phyloP scores from a whole-genome alignment of 768 basidiomycete species.

The Thelephora aurantiotincta region DNA sequence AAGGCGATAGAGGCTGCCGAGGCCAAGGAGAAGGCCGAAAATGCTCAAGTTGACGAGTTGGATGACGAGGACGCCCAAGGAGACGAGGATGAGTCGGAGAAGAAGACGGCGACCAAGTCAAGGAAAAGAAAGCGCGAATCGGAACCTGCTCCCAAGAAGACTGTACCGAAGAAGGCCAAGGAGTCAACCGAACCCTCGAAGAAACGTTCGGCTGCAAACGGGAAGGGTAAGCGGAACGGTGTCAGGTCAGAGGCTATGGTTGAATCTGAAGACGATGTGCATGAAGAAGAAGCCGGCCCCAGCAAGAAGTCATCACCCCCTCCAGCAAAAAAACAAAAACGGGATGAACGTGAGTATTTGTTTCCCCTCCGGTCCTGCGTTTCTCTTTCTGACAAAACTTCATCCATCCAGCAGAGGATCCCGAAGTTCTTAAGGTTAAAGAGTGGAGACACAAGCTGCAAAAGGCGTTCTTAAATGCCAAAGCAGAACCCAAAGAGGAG shows the following conservation, averaged over 20 bases:
- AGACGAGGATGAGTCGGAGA: constrained; percentile 26
- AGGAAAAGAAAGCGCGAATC: constrained; percentile 54
- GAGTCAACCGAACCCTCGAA: constrained; percentile 25
- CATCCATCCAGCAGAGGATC: constrained; percentile 29
- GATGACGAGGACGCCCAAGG: constrained; percentile 37
- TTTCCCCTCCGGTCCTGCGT: not conserved
- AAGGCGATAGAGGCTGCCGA: constrained; percentile 20
- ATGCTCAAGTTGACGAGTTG: constrained; percentile 56
- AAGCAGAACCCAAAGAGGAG: constrained; percentile 47
- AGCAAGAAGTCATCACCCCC: constrained; percentile 45
- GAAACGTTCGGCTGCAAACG: constrained; percentile 18
- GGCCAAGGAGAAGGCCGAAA: constrained; percentile 31
- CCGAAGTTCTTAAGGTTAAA: constrained; percentile 61
- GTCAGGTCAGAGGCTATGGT: constrained; percentile 46
- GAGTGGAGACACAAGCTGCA: constrained; percentile 91
- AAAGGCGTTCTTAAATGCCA: constrained; percentile 66
- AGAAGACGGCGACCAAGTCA: constrained; percentile 19
- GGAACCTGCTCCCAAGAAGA: constrained; percentile 24
- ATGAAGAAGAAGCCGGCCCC: constrained; percentile 23
- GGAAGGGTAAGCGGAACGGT: constrained; percentile 39
- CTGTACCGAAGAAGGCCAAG: constrained; percentile 33
- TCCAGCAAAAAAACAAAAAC: constrained; percentile 48
- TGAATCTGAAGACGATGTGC: constrained; percentile 46
- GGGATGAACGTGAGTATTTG: constrained; percentile 36
- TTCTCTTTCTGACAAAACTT: not conserved